Evolutionary conservation across 257 asterid species (phyloP), one percentile per base, ranked within the genome.

Genomic region (Paulownia fortunei): DNA sequence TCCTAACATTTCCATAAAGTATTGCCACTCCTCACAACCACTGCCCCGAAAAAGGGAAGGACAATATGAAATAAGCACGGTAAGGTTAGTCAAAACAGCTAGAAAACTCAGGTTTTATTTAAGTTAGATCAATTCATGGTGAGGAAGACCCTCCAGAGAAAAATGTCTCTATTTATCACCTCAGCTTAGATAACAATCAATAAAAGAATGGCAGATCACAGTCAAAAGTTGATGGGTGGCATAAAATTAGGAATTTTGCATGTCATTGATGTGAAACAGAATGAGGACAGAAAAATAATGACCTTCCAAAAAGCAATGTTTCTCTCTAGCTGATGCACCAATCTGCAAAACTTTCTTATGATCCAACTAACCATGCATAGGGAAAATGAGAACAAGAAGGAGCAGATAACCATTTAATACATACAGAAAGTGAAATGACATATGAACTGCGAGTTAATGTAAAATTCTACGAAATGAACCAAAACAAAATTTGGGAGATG

Each of bases 31-130:
- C 37, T 60, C 26, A 67, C 18, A 37, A 51, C 37, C 4, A 21
- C 36, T 52, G 60, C 41, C 69, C 74, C 27, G 6, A 12, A 8
- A 65, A 81, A 64, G 15, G 39, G 37, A 55, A 72, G 13, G 26
- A 49, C 24, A 26, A 16, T 42, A 18, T 64, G 55, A 24, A 65
- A 72, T 51, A 44, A 19, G 26, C 63, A 15, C 59, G 10, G 26
- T 16, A 27, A 36, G 11, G 69, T 61, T 73, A 60, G 47, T 44
- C 16, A 69, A 2, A 61, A 27, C 30, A 21, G 30, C 56, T 26
- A 51, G 21, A 19, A 32, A 34, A 39, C 18, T 41, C 41, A 19
- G 46, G 79, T 47, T 16, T n/a, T n/a, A n/a, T n/a, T n/a, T n/a
- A n/a, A n/a, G n/a, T n/a, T n/a, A n/a, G n/a, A n/a, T n/a, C n/a